Conservation (phyloP, 2,329 filamentous ascomycete genomes). For the Mycocentrospora acerina region DNA sequence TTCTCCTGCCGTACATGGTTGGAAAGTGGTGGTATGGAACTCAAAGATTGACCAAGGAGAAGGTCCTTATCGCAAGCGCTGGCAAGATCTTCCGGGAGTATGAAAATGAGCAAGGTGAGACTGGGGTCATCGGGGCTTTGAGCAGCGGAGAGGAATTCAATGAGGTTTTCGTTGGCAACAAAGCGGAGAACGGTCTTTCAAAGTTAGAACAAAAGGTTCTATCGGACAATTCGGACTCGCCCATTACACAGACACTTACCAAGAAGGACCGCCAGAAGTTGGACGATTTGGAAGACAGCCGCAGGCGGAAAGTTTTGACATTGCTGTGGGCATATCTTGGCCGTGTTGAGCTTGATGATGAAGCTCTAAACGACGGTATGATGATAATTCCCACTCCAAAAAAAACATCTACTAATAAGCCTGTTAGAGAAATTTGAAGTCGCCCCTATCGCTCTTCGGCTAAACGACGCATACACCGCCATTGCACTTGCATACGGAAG, state of each 20-base stretch:
- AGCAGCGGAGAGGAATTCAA: slow-evolving; percentile 87
- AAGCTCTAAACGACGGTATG: slow-evolving; percentile 66
- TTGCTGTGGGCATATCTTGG: slow-evolving; percentile 95
- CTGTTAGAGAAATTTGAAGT: slow-evolving; percentile 80
- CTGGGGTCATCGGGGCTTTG: slow-evolving; percentile 75
- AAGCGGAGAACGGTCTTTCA: slow-evolving; percentile 75
- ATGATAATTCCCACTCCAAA: neutral
- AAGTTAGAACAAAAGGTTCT: slow-evolving; percentile 82
- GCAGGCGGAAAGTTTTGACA: slow-evolving; percentile 81
- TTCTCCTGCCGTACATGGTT: slow-evolving; percentile 87
- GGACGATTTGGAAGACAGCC: slow-evolving; percentile 75
- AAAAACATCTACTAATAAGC: slow-evolving; percentile 11
- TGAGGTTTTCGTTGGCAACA: slow-evolving; percentile 71
- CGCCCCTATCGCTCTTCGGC: slow-evolving; percentile 78
- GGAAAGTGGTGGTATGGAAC: slow-evolving; percentile 99
- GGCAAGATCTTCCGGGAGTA: slow-evolving; percentile 95
- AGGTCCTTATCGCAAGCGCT: slow-evolving; percentile 87
- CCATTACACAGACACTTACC: slow-evolving; percentile 62
- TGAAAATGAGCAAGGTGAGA: slow-evolving; percentile 77
- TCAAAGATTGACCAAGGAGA: slow-evolving; percentile 89
- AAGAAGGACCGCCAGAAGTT: slow-evolving; percentile 75
- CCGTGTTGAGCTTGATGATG: slow-evolving; percentile 80
- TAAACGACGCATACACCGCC: slow-evolving; percentile 83
- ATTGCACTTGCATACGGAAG: slow-evolving; percentile 87
- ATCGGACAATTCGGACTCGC: slow-evolving; percentile 57